These are phyloP conservation scores for Clonostachys rosea DNA, from an alignment of 2,329 filamentous ascomycete genomes.

Conservation along the genomic window DNA sequence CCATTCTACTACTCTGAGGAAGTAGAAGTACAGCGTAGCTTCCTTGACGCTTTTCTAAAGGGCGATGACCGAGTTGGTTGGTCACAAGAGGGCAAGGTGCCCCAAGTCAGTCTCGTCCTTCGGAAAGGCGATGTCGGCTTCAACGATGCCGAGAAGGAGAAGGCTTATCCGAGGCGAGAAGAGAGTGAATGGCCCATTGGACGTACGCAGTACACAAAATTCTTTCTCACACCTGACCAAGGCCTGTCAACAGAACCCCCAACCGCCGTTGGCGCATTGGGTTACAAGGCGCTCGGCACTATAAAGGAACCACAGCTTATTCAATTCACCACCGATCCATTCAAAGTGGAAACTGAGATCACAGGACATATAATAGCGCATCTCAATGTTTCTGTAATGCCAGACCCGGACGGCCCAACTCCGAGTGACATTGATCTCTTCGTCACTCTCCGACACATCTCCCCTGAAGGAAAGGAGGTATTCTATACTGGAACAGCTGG, in stretches of 20 bases:
- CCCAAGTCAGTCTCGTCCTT: slow-evolving; percentile 56
- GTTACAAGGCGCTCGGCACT: slow-evolving; percentile 53
- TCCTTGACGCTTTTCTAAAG: slow-evolving; percentile 69
- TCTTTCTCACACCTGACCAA: slow-evolving; percentile 37
- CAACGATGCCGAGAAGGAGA: slow-evolving; percentile 59
- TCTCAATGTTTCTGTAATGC: slow-evolving; percentile 57
- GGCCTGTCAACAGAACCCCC: not conserved
- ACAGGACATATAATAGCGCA: slow-evolving; percentile 64
- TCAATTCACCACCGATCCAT: slow-evolving; percentile 50
- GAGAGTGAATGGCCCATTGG: slow-evolving; percentile 66
- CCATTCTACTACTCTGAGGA: slow-evolving; percentile 70
- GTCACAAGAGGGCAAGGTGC: slow-evolving; percentile 44
- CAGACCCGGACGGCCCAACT: slow-evolving; percentile 34
- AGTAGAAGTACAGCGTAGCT: slow-evolving; percentile 62
- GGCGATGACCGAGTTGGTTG: slow-evolving; percentile 59
- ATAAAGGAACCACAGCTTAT: slow-evolving; percentile 45
- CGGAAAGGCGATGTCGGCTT: slow-evolving; percentile 64
- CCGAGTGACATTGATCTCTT: slow-evolving; percentile 58
- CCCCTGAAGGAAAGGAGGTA: slow-evolving; percentile 48
- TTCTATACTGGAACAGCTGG: slow-evolving; percentile 63
- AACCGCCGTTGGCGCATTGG: slow-evolving; percentile 27
- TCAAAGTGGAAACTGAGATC: slow-evolving; percentile 61
- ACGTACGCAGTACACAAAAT: slow-evolving; percentile 58
- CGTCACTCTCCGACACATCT: slow-evolving; percentile 56
- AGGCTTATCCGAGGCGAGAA: slow-evolving; percentile 44